phyloP scores from a whole-genome alignment of 2,329 filamentous ascomycete genomes.

The Peltaster fructicola region DNA sequence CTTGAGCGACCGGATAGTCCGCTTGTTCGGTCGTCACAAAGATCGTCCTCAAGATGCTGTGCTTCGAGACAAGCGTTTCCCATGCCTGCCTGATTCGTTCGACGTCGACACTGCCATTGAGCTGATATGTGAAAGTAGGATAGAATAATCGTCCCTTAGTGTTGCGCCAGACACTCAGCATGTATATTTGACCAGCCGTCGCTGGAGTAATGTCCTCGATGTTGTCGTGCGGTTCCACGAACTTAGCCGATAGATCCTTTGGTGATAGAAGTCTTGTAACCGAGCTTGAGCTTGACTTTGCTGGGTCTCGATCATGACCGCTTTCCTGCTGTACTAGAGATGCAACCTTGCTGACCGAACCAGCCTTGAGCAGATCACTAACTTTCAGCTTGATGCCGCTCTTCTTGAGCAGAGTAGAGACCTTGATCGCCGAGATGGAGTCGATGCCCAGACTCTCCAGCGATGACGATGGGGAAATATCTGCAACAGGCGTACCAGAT shows the following conservation, averaged over 20 bases:
- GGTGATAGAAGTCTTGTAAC: too few species aligned
- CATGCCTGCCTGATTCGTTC: constrained; percentile 41
- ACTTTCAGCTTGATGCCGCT: constrained; percentile 45
- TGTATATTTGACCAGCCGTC: constrained; percentile 62
- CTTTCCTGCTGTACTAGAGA: constrained; percentile 2
- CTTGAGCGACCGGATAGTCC: constrained; percentile 43
- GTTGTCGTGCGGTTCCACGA: constrained; percentile 12
- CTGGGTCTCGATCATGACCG: constrained; percentile 1
- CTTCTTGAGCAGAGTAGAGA: constrained; percentile 51
- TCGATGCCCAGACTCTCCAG: constrained; percentile 79
- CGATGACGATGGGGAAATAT: constrained; percentile 43
- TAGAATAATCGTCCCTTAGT: constrained; percentile 52
- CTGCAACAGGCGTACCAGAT: constrained; percentile 39
- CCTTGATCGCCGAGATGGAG: constrained; percentile 81
- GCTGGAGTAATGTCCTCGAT: constrained; percentile 48
- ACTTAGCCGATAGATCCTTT: constrained; percentile 7
- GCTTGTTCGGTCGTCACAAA: constrained; percentile 37
- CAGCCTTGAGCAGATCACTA: constrained; percentile 50
- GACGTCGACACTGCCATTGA: constrained; percentile 25
- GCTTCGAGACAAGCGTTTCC: constrained; percentile 35
- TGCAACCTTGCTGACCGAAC: constrained; percentile 49
- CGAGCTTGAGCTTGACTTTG: constrained; percentile 20
- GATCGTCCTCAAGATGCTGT: constrained; percentile 50
- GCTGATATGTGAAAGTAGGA: constrained; percentile 47
- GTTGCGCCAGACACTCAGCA: constrained; percentile 60